Evolutionary conservation across 495 filamentous ascomycete species (phyloP).

Genomic region (Hyaloscypha finlandica): DNA sequence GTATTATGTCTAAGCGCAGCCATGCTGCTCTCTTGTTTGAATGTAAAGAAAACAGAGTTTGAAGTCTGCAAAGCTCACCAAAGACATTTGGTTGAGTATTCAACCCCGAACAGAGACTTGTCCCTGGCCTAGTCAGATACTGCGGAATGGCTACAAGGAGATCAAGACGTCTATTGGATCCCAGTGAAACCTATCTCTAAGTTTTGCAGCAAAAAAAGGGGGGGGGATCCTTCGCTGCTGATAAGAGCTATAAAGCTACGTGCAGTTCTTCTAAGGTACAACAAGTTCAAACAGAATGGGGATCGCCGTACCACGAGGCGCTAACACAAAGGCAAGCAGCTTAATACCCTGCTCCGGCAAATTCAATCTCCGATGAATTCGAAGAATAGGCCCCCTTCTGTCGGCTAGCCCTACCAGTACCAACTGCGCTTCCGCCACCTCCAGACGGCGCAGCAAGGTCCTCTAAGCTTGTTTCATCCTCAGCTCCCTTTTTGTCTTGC

Average conservation of each 20-base stretch:
- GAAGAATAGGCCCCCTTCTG: neutral
- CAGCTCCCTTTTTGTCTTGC: neutral
- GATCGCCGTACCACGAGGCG: neutral
- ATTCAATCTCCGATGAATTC: constrained; percentile 5
- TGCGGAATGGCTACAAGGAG: too few relatives aligned
- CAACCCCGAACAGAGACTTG: too few relatives aligned
- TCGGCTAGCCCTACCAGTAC: constrained; percentile 1
- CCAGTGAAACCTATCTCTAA: too few relatives aligned
- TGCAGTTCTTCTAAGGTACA: neutral
- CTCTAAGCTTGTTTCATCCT: neutral
- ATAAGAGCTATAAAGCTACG: neutral
- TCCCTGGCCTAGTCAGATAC: too few relatives aligned
- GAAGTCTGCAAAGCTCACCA: too few relatives aligned
- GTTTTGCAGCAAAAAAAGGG: too few relatives aligned
- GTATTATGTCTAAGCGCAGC: too few relatives aligned
- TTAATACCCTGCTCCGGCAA: constrained; percentile 4
- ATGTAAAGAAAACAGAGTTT: too few relatives aligned
- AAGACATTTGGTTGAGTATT: too few relatives aligned
- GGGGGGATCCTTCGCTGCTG: neutral
- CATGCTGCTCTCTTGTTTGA: too few relatives aligned
- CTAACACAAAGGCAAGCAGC: neutral
- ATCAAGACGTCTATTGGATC: too few relatives aligned
- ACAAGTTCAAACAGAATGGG: neutral
- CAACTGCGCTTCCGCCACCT: neutral
- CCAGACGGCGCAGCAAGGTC: neutral